Evolutionary conservation across 192 early-diverging fungal species (phyloP).

Genomic region (Lunasporangiospora selenospora): DNA sequence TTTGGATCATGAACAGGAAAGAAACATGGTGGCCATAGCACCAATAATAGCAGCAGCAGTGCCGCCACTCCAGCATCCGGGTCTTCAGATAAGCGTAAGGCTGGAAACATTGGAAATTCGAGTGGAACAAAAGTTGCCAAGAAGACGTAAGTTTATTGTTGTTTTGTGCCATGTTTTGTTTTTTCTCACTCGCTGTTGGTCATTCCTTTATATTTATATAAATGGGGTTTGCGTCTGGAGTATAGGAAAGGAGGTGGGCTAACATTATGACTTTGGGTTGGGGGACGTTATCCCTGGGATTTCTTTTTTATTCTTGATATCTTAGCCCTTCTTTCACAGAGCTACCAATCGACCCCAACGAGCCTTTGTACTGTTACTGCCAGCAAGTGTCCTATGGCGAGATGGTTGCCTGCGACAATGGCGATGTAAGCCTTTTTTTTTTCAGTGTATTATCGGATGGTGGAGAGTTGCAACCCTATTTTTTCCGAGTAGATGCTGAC

Average conservation of each 20-base stretch:
- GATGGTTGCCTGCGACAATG: conserved; percentile 97
- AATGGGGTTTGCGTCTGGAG: too few species aligned
- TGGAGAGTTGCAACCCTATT: neutral
- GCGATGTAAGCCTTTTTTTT: conserved; percentile 67
- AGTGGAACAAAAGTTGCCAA: conserved; percentile 25
- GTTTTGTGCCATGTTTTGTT: neutral
- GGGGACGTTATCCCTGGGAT: too few species aligned
- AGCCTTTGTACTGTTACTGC: conserved; percentile 97
- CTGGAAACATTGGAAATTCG: neutral
- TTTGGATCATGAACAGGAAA: conserved; percentile 23
- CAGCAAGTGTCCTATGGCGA: conserved; percentile 95
- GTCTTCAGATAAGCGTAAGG: conserved; percentile 31
- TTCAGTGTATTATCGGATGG: neutral
- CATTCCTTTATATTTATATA: too few species aligned
- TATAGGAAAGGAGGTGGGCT: too few species aligned
- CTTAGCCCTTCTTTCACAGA: conserved; percentile 56
- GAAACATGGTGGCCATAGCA: conserved; percentile 19
- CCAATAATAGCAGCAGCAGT: conserved; percentile 7
- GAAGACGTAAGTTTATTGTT: conserved; percentile 47
- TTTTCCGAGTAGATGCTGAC: neutral
- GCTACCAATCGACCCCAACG: conserved; percentile 93
- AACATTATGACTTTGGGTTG: too few species aligned
- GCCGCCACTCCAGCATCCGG: conserved; percentile 17
- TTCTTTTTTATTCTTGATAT: too few species aligned
- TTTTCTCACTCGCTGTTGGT: neutral